Evolutionary conservation across 202 grass and related monocot genomes (phyloP).

Genomic region (Panicum hallii): DNA sequence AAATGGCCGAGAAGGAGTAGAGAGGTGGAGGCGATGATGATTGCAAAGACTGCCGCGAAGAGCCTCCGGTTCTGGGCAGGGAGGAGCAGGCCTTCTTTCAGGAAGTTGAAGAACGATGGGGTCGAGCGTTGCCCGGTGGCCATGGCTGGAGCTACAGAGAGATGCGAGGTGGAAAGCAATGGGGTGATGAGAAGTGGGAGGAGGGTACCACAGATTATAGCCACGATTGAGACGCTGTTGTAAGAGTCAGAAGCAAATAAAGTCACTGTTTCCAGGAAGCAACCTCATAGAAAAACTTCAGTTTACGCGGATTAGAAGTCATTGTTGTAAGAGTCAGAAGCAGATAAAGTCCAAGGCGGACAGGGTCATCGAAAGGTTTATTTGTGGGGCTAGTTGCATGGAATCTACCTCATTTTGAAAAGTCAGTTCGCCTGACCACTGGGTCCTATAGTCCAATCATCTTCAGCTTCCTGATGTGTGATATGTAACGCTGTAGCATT

Average conservation of each 20-base stretch:
- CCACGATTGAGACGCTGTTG: neutral
- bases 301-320: no score
- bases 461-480: no score
- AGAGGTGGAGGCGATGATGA: conserved; percentile 14
- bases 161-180: neutral
- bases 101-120: conserved; percentile 41
- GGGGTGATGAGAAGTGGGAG: neutral
- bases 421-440: no score
- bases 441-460: no score
- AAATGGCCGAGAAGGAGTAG: conserved; percentile 13
- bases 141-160: conserved; percentile 22
- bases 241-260: neutral
- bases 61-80: conserved; percentile 53
- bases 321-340: no score
- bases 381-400: no score
- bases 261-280: neutral
- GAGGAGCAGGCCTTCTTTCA: conserved; percentile 55
- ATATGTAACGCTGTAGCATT: no score
- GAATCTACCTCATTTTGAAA: no score
- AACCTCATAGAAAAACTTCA: neutral
- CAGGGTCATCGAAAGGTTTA: no score
- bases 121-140: neutral
- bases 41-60: conserved; percentile 2
- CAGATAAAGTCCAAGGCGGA: no score
- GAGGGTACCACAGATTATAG: neutral